A percentile compares a stretch with the other conserved stretches of the same genome.
These are phyloP conservation scores for Coemansia sp. DNA, from an alignment of 192 early-diverging fungal genomes.

Conservation along the genomic window DNA sequence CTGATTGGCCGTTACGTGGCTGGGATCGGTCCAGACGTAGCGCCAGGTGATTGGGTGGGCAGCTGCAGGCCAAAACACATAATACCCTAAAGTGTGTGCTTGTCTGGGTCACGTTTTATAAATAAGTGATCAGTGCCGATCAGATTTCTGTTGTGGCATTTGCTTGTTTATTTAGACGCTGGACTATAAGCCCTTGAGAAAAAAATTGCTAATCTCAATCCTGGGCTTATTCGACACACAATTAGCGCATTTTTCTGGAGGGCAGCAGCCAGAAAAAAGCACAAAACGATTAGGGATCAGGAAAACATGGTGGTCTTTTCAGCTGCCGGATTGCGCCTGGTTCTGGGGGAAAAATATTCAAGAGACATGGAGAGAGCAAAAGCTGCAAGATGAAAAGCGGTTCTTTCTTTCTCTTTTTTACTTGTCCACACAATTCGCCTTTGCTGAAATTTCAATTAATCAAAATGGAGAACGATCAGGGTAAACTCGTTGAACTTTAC, in stretches of 20 bases:
- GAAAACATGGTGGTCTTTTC: background rate
- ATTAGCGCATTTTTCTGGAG: background rate
- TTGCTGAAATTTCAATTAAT: constrained; percentile 16
- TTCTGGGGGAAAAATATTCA: background rate
- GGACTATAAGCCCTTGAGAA: background rate
- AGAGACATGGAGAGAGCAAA: background rate
- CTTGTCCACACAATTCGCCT: constrained; percentile 28
- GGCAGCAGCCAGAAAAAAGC: background rate
- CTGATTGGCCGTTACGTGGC: constrained; percentile 24
- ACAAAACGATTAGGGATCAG: background rate
- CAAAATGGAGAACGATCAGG: constrained; percentile 53
- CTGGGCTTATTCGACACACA: background rate
- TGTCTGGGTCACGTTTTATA: constrained; percentile 10
- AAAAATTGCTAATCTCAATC: background rate
- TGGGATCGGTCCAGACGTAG: constrained; percentile 19
- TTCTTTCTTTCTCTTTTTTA: constrained; percentile 30
- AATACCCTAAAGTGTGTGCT: constrained; percentile 22
- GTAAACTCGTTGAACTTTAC: constrained; percentile 79
- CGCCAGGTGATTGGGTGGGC: constrained; percentile 18
- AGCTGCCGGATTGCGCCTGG: too few species aligned
- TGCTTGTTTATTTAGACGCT: background rate
- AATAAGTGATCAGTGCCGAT: constrained; percentile 2
- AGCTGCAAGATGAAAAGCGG: constrained; percentile 3
- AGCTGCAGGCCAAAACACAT: background rate
- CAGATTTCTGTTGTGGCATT: constrained; percentile 18